Conservation (phyloP, 108 stramenopile species). For the Nitzschia sp. region DNA sequence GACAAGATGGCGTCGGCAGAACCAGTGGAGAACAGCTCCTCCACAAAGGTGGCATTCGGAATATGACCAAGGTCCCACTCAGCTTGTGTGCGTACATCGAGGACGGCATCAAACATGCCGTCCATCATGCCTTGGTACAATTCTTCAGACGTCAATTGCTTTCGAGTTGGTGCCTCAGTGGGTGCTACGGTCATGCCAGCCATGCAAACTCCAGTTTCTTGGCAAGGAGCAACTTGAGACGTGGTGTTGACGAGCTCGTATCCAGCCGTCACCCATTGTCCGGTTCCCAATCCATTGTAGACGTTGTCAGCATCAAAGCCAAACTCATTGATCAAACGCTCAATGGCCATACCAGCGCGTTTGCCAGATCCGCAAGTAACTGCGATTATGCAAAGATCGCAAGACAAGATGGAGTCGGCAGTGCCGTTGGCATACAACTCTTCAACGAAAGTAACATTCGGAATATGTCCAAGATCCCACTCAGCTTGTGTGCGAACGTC, state of each 20-base stretch:
- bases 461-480: conserved; percentile 29
- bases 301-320: conserved; percentile 15
- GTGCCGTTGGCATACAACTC: conserved; percentile 7
- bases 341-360: conserved; percentile 25
- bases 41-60: conserved; percentile 28
- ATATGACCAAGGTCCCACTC: conserved; percentile 37
- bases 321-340: conserved; percentile 6
- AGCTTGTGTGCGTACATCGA: conserved; percentile 31
- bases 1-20: not conserved
- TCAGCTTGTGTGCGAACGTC: conserved; percentile 32
- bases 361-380: conserved; percentile 26
- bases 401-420: not conserved
- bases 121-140: conserved; percentile 21
- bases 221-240: not conserved
- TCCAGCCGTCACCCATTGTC: conserved; percentile 27
- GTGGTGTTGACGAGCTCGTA: conserved; percentile 8
- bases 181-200: too few relatives aligned
- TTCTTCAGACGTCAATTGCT: conserved; percentile 4
- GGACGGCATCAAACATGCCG: conserved; percentile 26
- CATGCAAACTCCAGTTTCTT: too few relatives aligned
- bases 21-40: conserved; percentile 1
- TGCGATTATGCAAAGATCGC: conserved; percentile 20
- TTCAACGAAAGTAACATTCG: conserved; percentile 26
- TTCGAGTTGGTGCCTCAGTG: not conserved
- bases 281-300: conserved; percentile 36